phyloP scores from a whole-genome alignment of 1,139 yeast genomes.

The Candida tunisiensis region DNA sequence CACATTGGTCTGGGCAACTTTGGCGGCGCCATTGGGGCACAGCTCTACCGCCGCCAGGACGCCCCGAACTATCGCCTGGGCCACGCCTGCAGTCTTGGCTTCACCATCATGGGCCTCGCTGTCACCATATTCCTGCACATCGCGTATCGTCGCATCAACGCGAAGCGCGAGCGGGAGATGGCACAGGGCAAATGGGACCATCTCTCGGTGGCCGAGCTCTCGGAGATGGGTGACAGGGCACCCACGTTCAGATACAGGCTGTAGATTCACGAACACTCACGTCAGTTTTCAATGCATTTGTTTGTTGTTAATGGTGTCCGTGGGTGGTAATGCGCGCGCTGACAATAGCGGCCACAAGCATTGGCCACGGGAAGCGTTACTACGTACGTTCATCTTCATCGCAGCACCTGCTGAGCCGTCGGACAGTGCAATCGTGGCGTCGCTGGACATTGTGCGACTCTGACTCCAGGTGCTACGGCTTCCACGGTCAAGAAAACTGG shows the following conservation, averaged over 20 bases:
- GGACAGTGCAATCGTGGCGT: too few species aligned
- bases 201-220: neutral
- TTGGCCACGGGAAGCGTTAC: too few species aligned
- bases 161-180: neutral
- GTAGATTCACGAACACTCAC: too few species aligned
- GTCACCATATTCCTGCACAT: conserved; percentile 1
- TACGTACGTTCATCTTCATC: too few species aligned
- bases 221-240: neutral
- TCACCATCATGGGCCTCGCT: neutral
- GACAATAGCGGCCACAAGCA: too few species aligned
- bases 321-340: too few species aligned
- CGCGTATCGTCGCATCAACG: conserved; percentile 1
- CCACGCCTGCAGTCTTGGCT: conserved; percentile 10
- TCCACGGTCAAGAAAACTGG: too few species aligned
- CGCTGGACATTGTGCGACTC: too few species aligned
- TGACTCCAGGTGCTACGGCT: too few species aligned
- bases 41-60: conserved; percentile 17
- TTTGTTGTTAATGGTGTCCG: too few species aligned
- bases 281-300: too few species aligned
- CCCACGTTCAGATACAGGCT: neutral
- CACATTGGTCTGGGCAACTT: conserved; percentile 27
- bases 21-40: conserved; percentile 28
- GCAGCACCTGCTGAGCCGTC: too few species aligned
- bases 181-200: neutral
- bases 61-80: conserved; percentile 23